Base-by-base conservation (phyloP, 371 early-diverging fungal species). In the Mucor irregularis region DNA sequence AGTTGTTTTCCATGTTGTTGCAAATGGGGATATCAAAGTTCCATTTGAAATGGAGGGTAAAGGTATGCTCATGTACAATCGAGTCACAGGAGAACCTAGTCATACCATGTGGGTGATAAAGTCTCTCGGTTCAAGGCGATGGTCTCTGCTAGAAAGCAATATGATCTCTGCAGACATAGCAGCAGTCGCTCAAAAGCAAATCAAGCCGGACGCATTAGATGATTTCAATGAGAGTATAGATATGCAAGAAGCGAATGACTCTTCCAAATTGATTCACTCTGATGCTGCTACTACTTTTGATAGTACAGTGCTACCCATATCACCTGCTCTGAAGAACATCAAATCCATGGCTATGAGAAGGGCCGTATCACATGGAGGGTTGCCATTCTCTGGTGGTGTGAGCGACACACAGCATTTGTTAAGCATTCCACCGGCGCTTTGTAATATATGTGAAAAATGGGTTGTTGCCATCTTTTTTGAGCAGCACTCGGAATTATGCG, bases 1-100 rank as follows among this genome's bases (percentile, higher is more conserved):
- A 64, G 82, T 94, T 10, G 78, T 72, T 3, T 88, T 90, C 56
- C 71, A 73, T n/a, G 81, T 93, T 4, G 73, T 59, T 3, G 60
- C 61, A 31, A 39, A 45, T 22, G 29, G 11, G 4, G 61, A 69
- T 11, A 52, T 62, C 8, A 75, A 83, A 4, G 63, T 66, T 25
- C 76, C 83, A 10, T 78, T 85, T 11, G 81, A 85, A 35, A 89
- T 96, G 78, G 90, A 93, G 57, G 95, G 90, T 22, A 91, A 94
- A 58, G 96, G 95, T 0, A 93, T 96, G 92, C 66, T 92, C n/a
- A 89, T 90, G 66, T 89, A 90, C 52, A 87, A 90, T 54, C 79
- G 87, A 14, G 71, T 78, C 2, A 83, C 86, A 5, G 80, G 76
- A 16, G 77, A 81, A 24, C 88, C 92, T 0, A 81, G 87, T 40